phyloP scores from a whole-genome alignment of 768 basidiomycete species.

The Auriscalpium microsporum region DNA sequence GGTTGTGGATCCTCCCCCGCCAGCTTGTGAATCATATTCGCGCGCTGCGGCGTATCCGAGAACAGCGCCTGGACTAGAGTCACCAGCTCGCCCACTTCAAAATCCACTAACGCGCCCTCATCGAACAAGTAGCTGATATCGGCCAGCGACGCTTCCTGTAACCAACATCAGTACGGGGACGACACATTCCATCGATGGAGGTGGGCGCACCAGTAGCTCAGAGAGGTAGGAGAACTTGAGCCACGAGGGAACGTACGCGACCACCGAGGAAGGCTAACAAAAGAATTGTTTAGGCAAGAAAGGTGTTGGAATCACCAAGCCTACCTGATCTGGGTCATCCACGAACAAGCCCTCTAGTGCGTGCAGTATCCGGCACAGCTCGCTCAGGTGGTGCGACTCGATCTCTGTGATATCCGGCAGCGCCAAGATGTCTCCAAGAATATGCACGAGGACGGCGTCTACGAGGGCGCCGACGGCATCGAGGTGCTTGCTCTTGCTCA shows the following conservation, averaged over 20 bases:
- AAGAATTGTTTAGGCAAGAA: conserved; percentile 1
- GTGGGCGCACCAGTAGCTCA: conserved; percentile 68
- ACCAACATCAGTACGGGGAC: not conserved
- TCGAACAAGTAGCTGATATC: conserved; percentile 91
- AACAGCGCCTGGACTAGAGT: conserved; percentile 81
- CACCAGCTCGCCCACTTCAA: conserved; percentile 74
- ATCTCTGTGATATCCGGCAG: conserved; percentile 81
- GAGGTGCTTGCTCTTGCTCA: conserved; percentile 68
- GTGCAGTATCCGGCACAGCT: conserved; percentile 72
- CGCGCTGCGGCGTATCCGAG: conserved; percentile 75
- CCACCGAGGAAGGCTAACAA: conserved; percentile 60
- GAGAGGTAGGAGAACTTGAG: conserved; percentile 92
- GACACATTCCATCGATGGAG: not conserved
- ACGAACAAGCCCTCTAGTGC: conserved; percentile 77
- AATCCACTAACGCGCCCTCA: conserved; percentile 85
- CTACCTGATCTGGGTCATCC: conserved; percentile 52
- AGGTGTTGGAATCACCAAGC: conserved; percentile 9
- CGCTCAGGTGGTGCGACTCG: conserved; percentile 77
- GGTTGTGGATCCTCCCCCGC: conserved; percentile 45
- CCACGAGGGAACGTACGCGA: conserved; percentile 87
- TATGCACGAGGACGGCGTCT: conserved; percentile 55
- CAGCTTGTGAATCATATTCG: conserved; percentile 73
- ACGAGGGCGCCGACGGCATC: conserved; percentile 61
- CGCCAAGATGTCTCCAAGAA: conserved; percentile 66
- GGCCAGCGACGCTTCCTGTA: conserved; percentile 82